A percentile compares a stretch with the other conserved stretches of the same genome.
Conservation (phyloP, 2,329 filamentous ascomycete species). For the Decorospora gaudefroyi region DNA sequence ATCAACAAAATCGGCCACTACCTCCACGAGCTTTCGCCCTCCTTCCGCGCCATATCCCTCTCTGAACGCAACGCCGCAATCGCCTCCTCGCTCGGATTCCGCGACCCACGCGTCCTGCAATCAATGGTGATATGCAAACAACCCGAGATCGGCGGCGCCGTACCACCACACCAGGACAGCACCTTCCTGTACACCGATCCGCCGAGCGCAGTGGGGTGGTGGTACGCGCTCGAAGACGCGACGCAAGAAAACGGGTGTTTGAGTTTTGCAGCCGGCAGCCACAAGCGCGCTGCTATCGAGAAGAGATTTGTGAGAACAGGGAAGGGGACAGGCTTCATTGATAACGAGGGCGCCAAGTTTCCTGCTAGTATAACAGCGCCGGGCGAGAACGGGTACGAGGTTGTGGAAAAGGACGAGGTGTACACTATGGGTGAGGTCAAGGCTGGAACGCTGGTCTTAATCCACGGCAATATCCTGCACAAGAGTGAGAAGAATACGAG, state of each 20-base stretch:
- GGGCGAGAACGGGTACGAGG: conserved; percentile 40
- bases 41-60: conserved; percentile 58
- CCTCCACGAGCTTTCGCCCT: conserved; percentile 53
- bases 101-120: conserved; percentile 78
- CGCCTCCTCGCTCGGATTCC: conserved; percentile 72
- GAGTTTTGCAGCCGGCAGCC: conserved; percentile 81
- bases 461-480: conserved; percentile 93
- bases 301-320: conserved; percentile 73
- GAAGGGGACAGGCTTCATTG: conserved; percentile 56
- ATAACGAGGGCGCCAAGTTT: conserved; percentile 69
- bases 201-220: conserved; percentile 90
- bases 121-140: conserved; percentile 99
- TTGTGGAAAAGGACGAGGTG: conserved; percentile 52
- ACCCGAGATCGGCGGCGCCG: conserved; percentile 89
- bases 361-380: conserved; percentile 52
- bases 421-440: conserved; percentile 87
- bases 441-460: conserved; percentile 86
- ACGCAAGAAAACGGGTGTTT: conserved; percentile 85
- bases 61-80: conserved; percentile 64
- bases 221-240: conserved; percentile 95
- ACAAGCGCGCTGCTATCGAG: conserved; percentile 70
- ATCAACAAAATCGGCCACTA: conserved; percentile 71
- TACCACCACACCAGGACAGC: conserved; percentile 88
- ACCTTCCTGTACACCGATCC: conserved; percentile 91
- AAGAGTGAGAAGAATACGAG: conserved; percentile 95